phyloP scores from a whole-genome alignment of 345 rosid species.

The Eutrema heterophyllum region DNA sequence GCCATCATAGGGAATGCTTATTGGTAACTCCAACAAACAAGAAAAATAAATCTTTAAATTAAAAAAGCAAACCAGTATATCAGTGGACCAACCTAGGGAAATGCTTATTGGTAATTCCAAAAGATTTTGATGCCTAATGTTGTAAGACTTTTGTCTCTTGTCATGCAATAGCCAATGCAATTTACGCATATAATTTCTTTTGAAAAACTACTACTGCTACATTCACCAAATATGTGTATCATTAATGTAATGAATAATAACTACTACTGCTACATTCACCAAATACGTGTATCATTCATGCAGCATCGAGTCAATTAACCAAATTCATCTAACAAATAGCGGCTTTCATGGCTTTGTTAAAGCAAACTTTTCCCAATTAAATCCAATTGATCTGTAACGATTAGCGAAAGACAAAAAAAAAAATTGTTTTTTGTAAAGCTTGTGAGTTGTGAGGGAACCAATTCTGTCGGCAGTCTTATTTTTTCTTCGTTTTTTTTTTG shows the following conservation, averaged over 20 bases:
- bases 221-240: neutral
- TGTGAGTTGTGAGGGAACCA: conserved; percentile 12
- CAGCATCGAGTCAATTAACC: conserved; percentile 10
- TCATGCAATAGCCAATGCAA: conserved; percentile 22
- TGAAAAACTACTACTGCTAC: neutral
- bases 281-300: neutral
- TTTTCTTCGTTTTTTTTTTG: neutral
- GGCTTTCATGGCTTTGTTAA: conserved; percentile 28
- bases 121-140: conserved; percentile 24
- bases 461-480: conserved; percentile 24
- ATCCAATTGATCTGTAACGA: conserved; percentile 5
- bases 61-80: neutral
- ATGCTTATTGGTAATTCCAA: conserved; percentile 30
- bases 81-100: conserved; percentile 29
- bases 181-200: conserved; percentile 1
- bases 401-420: conserved; percentile 4
- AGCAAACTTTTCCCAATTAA: neutral
- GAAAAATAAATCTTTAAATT: neutral
- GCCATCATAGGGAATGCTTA: conserved; percentile 9
- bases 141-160: conserved; percentile 25
- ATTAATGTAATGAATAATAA: neutral
- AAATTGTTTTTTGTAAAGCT: neutral
- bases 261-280: neutral
- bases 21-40: conserved; percentile 22
- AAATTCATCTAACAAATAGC: conserved; percentile 3